phyloP scores from a whole-genome alignment of 352 stramenopile species.

The Phytophthora aleatoria region DNA sequence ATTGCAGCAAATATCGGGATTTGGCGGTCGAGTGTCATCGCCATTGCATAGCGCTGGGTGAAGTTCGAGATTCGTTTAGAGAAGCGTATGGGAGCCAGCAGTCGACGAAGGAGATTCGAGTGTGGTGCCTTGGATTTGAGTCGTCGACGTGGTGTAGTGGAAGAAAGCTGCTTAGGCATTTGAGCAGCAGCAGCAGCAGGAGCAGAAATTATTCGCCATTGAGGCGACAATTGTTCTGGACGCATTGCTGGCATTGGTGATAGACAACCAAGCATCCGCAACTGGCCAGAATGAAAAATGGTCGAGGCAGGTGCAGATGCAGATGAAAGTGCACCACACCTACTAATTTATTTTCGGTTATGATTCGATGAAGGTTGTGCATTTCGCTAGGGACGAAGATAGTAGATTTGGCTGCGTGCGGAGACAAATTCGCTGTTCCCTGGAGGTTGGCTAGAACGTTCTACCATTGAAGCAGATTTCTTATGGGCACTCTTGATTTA shows the following conservation, averaged over 20 bases:
- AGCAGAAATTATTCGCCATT: slow-evolving; percentile 5
- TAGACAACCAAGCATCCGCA: background rate
- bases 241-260: slow-evolving; percentile 5
- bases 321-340: background rate
- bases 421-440: too few species aligned
- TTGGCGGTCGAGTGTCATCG: background rate
- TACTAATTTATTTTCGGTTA: slow-evolving; percentile 10
- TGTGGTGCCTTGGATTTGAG: slow-evolving; percentile 14
- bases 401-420: background rate
- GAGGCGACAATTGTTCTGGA: slow-evolving; percentile 12
- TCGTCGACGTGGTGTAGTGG: slow-evolving; percentile 6
- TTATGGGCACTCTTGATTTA: too few species aligned
- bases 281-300: slow-evolving; percentile 31
- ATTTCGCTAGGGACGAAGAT: slow-evolving; percentile 20
- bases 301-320: background rate
- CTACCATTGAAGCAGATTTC: too few species aligned
- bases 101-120: slow-evolving; percentile 13
- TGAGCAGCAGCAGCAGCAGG: background rate
- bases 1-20: slow-evolving; percentile 3
- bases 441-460: too few species aligned
- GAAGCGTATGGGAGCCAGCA: slow-evolving; percentile 9
- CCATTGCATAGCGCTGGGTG: background rate
- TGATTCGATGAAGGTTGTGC: background rate
- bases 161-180: slow-evolving; percentile 6
- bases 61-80: slow-evolving; percentile 21